phyloP scores from a whole-genome alignment of 2,329 filamentous ascomycete genomes.

The Exophiala alcalophila region DNA sequence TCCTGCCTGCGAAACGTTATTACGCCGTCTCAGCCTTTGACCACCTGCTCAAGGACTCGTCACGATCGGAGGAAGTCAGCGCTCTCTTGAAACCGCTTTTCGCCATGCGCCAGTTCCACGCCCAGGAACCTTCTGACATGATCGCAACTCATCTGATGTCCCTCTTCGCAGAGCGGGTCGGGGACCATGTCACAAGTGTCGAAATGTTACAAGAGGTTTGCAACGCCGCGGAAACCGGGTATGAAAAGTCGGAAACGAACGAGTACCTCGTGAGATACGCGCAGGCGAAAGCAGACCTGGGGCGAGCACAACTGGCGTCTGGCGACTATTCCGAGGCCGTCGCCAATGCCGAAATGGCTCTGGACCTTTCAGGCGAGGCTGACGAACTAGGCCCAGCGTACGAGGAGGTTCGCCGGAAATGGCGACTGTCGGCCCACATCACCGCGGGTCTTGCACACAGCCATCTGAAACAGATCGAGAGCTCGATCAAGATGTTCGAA shows the following conservation, averaged over 20 bases:
- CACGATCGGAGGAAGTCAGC: constrained; percentile 41
- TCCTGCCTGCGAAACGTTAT: constrained; percentile 69
- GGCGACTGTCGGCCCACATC: constrained; percentile 78
- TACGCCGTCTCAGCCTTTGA: constrained; percentile 83
- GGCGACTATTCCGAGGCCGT: constrained; percentile 65
- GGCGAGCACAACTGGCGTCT: constrained; percentile 73
- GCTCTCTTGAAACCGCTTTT: constrained; percentile 81
- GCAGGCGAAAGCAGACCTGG: constrained; percentile 80
- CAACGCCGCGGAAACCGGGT: constrained; percentile 70
- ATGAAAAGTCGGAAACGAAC: constrained; percentile 76
- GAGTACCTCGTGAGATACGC: constrained; percentile 72
- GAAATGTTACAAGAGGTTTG: constrained; percentile 65
- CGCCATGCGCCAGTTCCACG: constrained; percentile 75
- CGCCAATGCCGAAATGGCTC: constrained; percentile 75
- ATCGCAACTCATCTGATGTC: constrained; percentile 74
- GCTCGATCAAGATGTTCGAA: constrained; percentile 76
- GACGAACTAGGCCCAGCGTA: constrained; percentile 64
- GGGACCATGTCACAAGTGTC: constrained; percentile 64
- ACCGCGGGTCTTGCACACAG: constrained; percentile 82
- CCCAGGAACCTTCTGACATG: constrained; percentile 67
- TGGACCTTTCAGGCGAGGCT: constrained; percentile 69
- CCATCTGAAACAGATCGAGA: constrained; percentile 62
- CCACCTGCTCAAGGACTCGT: constrained; percentile 61
- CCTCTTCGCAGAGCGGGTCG: constrained; percentile 76
- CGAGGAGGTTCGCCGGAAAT: constrained; percentile 62